Evolutionary conservation across 2,329 filamentous ascomycete species (phyloP), one percentile per base, ranked within the genome.

Genomic region (Ophiostoma himal-ulmi): DNA sequence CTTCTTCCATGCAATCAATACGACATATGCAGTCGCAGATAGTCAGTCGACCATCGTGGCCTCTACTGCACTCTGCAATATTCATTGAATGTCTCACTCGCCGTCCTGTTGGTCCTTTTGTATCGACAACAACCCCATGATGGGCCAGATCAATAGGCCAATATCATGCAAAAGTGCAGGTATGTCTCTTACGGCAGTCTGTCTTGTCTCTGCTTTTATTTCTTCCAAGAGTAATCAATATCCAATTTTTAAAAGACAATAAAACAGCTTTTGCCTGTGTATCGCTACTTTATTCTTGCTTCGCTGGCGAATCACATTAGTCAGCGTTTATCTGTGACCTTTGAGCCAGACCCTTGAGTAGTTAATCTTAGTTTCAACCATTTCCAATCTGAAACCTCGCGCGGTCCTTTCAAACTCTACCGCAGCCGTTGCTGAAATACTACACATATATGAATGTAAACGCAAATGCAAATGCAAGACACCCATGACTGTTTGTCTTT

Each of bases 91-190:
- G 57, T 62, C 57, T 62, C 57, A 62, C 26, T 14, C 52, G 22
- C n/a, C 52, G 48, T n/a, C 30, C 30, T 13, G 20, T 30, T 62
- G 14, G 22, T 34, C 57, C 57, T 62, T 62, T 62, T 26, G 52
- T 34, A 62, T 30, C 57, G 52, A 30, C 57, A 62, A 34, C 57
- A 34, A 14, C 22, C 54, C 22, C 22, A 57, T 57, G 52, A 62
- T 26, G 11, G 57, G 52, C 52, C 57, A 7, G 57, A 13, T 26
- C 26, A 62, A 34, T 62, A 34, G 57, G n/a, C 57, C 26, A 62
- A 62, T 60, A 34, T 62, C 57, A 62, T 62, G 57, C 26, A 57
- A 14, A 62, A 62, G 57, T 34, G 57, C 57, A 57, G 22, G 57
- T 34, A 62, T 62, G 57, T 62, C 57, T 62, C 57, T 26, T 36